Evolutionary conservation across 2,329 filamentous ascomycete genomes (phyloP).

Genomic region (Lecanicillium sp.): DNA sequence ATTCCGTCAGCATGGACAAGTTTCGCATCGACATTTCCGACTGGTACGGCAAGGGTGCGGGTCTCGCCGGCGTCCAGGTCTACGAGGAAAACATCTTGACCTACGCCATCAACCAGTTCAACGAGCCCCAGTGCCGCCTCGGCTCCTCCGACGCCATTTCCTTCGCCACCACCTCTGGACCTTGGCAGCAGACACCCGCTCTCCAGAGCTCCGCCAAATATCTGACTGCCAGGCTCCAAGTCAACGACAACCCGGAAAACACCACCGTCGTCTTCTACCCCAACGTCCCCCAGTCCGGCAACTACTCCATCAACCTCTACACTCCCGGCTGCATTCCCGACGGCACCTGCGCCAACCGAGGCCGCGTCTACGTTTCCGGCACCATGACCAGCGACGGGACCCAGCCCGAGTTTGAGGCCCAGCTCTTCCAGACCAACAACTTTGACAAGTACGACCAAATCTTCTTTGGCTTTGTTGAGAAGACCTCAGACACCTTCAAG

Average conservation of each 20-base stretch:
- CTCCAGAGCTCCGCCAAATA: conserved; percentile 68
- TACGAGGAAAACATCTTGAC: conserved; percentile 80
- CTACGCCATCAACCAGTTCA: conserved; percentile 82
- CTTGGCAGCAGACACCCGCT: conserved; percentile 67
- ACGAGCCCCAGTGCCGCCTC: conserved; percentile 73
- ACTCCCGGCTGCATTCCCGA: conserved; percentile 87
- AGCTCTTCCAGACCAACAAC: conserved; percentile 84
- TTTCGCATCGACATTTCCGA: conserved; percentile 81
- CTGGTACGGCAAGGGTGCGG: conserved; percentile 82
- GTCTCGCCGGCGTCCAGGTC: conserved; percentile 78
- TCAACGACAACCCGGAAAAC: conserved; percentile 48
- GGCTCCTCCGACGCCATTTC: conserved; percentile 53
- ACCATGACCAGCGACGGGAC: conserved; percentile 51
- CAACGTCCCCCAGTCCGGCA: conserved; percentile 80
- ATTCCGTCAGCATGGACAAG: conserved; percentile 76
- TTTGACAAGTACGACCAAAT: conserved; percentile 96
- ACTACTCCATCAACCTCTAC: conserved; percentile 86
- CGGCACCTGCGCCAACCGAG: conserved; percentile 66
- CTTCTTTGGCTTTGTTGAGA: conserved; percentile 79
- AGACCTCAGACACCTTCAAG: conserved; percentile 64
- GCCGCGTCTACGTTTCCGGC: conserved; percentile 75
- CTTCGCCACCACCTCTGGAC: conserved; percentile 61
- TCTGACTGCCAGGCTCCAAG: conserved; percentile 59
- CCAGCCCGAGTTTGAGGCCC: conserved; percentile 47
- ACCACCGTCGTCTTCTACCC: conserved; percentile 74